phyloP scores from a whole-genome alignment of 345 rosid species.

The Isatis tinctoria region DNA sequence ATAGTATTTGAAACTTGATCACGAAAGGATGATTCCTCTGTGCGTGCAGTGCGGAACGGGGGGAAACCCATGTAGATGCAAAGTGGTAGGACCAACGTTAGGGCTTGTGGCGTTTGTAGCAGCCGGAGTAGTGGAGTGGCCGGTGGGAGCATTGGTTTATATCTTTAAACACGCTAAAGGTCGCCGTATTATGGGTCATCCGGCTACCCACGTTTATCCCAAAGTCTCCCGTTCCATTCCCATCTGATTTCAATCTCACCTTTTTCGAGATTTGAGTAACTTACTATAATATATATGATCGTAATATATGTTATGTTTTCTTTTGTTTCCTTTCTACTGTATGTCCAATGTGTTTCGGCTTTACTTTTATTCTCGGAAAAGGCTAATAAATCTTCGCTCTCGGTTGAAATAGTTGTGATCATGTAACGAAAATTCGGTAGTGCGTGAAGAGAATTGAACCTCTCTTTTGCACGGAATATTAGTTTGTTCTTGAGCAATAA shows the following conservation, averaged over 20 bases:
- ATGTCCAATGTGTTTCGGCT: not conserved
- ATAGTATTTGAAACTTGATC: not conserved
- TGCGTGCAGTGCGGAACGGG: slow-evolving; percentile 69
- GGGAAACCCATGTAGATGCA: slow-evolving; percentile 80
- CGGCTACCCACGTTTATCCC: slow-evolving; percentile 73
- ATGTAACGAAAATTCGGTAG: too few species aligned
- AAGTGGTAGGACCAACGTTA: slow-evolving; percentile 78
- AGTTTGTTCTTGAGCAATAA: too few species aligned
- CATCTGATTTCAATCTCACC: slow-evolving; percentile 25
- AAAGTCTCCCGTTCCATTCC: slow-evolving; percentile 56
- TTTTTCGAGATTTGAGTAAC: not conserved
- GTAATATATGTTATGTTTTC: not conserved
- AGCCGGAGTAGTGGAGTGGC: slow-evolving; percentile 80
- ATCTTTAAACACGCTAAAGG: slow-evolving; percentile 66
- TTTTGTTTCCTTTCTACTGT: not conserved
- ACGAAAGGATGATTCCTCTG: slow-evolving; percentile 41
- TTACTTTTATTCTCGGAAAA: not conserved
- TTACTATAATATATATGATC: not conserved
- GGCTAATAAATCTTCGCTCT: too few species aligned
- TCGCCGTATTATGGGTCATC: slow-evolving; percentile 82
- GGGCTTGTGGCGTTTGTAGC: slow-evolving; percentile 75
- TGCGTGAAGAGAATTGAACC: too few species aligned
- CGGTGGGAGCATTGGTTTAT: slow-evolving; percentile 77
- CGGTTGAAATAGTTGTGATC: too few species aligned
- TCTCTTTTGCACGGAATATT: too few species aligned